phyloP scores from a whole-genome alignment of 345 rosid genomes.

The Adansonia digitata region DNA sequence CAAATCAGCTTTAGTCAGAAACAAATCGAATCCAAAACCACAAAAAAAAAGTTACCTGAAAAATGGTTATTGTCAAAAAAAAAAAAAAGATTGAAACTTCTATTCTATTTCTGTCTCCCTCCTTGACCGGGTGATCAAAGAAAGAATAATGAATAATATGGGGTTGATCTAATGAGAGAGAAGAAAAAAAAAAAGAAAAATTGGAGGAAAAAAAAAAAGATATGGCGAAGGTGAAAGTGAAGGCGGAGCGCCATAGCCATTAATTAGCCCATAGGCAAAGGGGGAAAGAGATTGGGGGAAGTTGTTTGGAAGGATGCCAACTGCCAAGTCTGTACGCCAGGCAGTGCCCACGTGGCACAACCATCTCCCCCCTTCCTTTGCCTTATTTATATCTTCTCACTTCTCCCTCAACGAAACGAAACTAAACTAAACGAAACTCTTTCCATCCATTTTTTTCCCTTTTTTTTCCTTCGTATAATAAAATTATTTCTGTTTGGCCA shows the following conservation, averaged over 20 bases:
- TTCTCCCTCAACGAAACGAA: no score
- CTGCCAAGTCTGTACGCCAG: conserved; percentile 47
- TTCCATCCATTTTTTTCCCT: no score
- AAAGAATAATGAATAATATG: not conserved
- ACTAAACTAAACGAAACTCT: no score
- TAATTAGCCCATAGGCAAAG: no score
- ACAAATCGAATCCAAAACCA: not conserved
- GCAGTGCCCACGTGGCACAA: conserved; percentile 67
- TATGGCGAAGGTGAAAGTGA: conserved; percentile 5
- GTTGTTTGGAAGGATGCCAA: conserved; percentile 27
- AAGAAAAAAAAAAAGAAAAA: no score
- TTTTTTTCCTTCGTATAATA: no score
- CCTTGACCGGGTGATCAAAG: not conserved
- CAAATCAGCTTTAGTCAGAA: not conserved
- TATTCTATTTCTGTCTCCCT: not conserved
- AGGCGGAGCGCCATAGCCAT: conserved; percentile 17
- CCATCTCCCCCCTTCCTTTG: not conserved
- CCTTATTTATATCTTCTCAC: not conserved
- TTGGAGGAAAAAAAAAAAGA: no score
- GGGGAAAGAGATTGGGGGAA: not conserved
- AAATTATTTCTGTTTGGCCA: no score
- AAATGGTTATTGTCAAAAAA: not conserved
- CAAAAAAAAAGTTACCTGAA: conserved; percentile 9
- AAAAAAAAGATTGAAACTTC: not conserved
- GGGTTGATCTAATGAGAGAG: not conserved